Conservation (phyloP, 225 moss, liverwort and hornwort genomes). For the Physcomitrium patens region DNA sequence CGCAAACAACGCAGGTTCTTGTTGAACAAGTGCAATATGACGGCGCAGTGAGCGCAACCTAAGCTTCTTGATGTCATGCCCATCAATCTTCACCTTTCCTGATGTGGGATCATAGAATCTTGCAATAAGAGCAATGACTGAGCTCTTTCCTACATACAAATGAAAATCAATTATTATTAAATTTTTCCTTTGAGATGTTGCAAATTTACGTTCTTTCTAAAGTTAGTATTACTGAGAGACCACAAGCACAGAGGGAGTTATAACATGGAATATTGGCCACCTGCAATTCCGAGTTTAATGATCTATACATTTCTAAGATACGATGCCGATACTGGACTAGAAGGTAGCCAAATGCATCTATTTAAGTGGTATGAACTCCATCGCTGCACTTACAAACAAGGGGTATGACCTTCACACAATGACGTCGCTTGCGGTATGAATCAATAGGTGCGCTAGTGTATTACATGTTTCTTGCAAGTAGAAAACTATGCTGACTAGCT, state of each 20-base stretch:
- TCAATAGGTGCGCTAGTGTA: neutral
- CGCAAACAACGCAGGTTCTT: conserved; percentile 66
- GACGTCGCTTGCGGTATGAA: neutral
- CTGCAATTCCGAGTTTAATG: no score
- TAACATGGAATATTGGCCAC: no score
- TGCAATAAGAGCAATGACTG: conserved; percentile 59
- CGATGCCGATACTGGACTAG: no score
- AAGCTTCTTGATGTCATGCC: conserved; percentile 46
- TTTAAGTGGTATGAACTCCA: no score
- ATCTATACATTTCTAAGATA: no score
- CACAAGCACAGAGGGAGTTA: no score
- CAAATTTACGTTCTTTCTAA: no score
- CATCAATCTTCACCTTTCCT: conserved; percentile 60
- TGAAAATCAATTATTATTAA: neutral
- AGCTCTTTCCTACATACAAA: conserved; percentile 50
- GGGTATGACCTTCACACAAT: neutral
- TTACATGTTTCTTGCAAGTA: neutral
- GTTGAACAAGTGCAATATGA: conserved; percentile 66
- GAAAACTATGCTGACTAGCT: neutral
- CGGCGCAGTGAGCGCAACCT: conserved; percentile 51
- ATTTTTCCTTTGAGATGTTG: neutral
- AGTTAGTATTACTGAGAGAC: no score
- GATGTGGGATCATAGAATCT: conserved; percentile 60
- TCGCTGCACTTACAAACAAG: neutral
- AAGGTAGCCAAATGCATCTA: no score